Conservation (phyloP, 139 green algal species). For the Prasinococcaceae sp. region DNA sequence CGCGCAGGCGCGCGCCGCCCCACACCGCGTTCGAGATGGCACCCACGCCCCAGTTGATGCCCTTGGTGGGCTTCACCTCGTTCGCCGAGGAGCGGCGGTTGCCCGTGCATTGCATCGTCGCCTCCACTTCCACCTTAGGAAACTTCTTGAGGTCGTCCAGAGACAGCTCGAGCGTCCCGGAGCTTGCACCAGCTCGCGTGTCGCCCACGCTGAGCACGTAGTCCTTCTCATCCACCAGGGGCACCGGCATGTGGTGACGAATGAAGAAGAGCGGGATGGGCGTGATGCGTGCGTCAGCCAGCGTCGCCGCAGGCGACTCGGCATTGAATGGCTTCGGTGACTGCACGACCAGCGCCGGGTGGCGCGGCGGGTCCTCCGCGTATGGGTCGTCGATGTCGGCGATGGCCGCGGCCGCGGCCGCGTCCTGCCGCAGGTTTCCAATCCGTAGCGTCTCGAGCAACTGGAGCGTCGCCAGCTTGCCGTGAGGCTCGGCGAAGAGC, state of each 20-base stretch:
- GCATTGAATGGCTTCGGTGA: constrained; percentile 62
- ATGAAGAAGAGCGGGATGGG: constrained; percentile 67
- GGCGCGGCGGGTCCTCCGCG: constrained; percentile 45
- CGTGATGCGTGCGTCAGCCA: constrained; percentile 42
- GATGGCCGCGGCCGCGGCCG: too few relatives aligned
- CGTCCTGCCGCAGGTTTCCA: too few relatives aligned
- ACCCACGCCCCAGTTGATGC: constrained; percentile 44
- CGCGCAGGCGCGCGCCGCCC: constrained; percentile 49
- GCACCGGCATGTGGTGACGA: constrained; percentile 72
- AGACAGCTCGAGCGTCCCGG: constrained; percentile 33
- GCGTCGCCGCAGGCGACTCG: constrained; percentile 50
- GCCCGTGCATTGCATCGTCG: constrained; percentile 66
- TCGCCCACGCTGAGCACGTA: constrained; percentile 20
- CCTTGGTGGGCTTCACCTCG: constrained; percentile 21
- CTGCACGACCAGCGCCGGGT: constrained; percentile 45
- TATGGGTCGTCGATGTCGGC: constrained; percentile 52
- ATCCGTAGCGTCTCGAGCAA: too few relatives aligned
- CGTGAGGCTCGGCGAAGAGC: constrained; percentile 15
- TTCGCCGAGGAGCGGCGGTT: constrained; percentile 66
- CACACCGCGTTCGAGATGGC: constrained; percentile 32
- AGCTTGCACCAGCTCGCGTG: background rate
- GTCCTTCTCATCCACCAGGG: constrained; percentile 29
- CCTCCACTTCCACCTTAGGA: constrained; percentile 48
- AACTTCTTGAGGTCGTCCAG: constrained; percentile 61
- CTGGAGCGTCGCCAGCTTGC: background rate